Base-by-base conservation (phyloP, 2,329 filamentous ascomycete genomes). In the Penicillium hordei region DNA sequence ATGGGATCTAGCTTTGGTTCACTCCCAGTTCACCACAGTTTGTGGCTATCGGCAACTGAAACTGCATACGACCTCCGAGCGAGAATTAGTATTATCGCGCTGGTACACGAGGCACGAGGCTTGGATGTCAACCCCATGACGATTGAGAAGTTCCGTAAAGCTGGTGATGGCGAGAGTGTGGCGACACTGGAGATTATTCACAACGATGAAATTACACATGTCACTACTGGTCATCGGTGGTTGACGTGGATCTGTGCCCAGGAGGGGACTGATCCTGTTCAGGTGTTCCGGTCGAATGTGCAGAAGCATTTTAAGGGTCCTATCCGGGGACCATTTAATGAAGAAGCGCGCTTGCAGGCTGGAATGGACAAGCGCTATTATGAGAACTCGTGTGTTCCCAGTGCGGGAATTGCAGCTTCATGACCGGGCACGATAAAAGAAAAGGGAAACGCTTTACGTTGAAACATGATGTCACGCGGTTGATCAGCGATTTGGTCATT, bases 201-300 rank as follows among this genome's bases (percentile, higher is more conserved):
- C 51, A 79, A 79, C 49, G 78, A 80, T 44, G 78, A 80, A 61
- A 79, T 80, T 42, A 80, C 78, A 0, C 78, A 80, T 60, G 78
- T 80, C 21, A 80, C 78, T 0, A 79, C 78, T 5, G 78, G 78
- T 5, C 78, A 80, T 57, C 66, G 78, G 34, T 80, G 78, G 78
- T 56, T 80, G 39, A 76, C 71, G 2, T 80, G 78, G 78, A 79
- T 80, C 23, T 80, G 78, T 49, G 68, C 73, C 31, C 73, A 79
- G 45, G 78, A 80, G 64, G 72, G 68, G 13, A 77, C 75, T 0
- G 76, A 80, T 55, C 76, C 78, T 0, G 75, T 80, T 5, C 69
- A 77, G 43, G 76, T 80, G 5, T 80, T 80, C 63, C 72, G 78
- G 4, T 60, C 60, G 42, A 79, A 78, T 57, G 78, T 80, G 15